phyloP scores from a whole-genome alignment of 768 basidiomycete species.

The Lactifluus hygrophoroides region DNA sequence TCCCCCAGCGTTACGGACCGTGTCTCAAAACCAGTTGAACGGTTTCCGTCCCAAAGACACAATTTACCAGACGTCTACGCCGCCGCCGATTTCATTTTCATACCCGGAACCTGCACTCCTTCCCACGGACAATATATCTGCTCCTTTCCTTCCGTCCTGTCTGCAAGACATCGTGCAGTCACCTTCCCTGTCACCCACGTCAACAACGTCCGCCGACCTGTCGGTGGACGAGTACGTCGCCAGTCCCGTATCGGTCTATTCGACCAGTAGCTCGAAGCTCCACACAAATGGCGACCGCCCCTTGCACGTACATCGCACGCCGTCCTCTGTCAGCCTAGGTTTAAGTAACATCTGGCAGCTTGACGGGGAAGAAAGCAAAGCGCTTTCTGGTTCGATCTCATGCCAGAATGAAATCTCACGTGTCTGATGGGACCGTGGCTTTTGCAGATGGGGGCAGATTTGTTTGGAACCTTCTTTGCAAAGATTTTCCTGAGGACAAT shows the following conservation, averaged over 20 bases:
- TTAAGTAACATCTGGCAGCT: slow-evolving; percentile 61
- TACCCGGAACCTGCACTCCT: slow-evolving; percentile 22
- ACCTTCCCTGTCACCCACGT: slow-evolving; percentile 44
- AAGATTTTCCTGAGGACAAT: background rate
- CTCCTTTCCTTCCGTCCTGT: slow-evolving; percentile 64
- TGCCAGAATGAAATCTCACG: slow-evolving; percentile 9
- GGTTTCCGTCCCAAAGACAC: slow-evolving; percentile 38
- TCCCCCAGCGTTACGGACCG: background rate
- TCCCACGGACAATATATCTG: slow-evolving; percentile 23
- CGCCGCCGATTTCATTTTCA: slow-evolving; percentile 31
- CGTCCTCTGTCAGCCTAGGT: slow-evolving; percentile 25
- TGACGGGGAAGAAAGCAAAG: slow-evolving; percentile 55
- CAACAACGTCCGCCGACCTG: slow-evolving; percentile 56
- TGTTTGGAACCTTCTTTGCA: background rate
- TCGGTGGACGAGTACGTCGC: slow-evolving; percentile 47
- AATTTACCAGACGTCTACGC: slow-evolving; percentile 65
- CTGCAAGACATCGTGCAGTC: slow-evolving; percentile 66
- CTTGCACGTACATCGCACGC: slow-evolving; percentile 10
- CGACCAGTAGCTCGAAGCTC: slow-evolving; percentile 7
- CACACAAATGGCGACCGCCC: slow-evolving; percentile 13
- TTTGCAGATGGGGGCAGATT: background rate
- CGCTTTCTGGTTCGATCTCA: slow-evolving; percentile 10
- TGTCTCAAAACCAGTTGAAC: slow-evolving; percentile 25
- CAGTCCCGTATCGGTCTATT: slow-evolving; percentile 14
- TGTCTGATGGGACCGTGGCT: background rate